Evolutionary conservation across 176 grass and related monocot genomes (phyloP).

Genomic region (Carex littledalei): DNA sequence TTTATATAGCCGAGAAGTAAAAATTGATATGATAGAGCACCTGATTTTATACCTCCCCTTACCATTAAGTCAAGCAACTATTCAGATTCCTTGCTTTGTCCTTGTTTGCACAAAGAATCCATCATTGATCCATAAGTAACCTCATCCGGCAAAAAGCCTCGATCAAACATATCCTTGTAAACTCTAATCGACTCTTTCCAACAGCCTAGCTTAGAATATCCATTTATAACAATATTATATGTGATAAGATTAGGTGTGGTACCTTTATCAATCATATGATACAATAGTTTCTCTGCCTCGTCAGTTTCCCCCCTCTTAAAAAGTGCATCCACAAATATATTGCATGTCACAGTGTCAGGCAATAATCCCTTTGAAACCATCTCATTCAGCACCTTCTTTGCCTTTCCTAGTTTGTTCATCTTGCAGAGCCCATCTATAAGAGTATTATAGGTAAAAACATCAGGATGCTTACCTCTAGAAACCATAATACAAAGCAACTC

Average conservation of each 20-base stretch:
- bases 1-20: not conserved
- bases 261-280: not conserved
- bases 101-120: not conserved
- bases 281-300: not conserved
- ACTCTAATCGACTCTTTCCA: not conserved
- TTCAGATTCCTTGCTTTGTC: not conserved
- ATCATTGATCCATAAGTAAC: conserved; percentile 4
- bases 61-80: not conserved
- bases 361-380: not conserved
- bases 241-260: not conserved
- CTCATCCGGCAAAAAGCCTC: not conserved
- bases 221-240: not conserved
- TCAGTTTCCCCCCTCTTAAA: not conserved
- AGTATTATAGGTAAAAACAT: too few species aligned
- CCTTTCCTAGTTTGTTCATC: not conserved
- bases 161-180: not conserved
- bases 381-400: not conserved
- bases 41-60: not conserved
- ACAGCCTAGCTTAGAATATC: not conserved
- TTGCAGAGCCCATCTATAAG: too few species aligned
- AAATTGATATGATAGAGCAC: not conserved
- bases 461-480: too few species aligned
- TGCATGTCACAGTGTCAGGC: not conserved
- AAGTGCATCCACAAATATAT: not conserved
- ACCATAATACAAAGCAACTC: too few species aligned